Percentiles rank a stretch among this genome's conserved stretches.
Evolutionary conservation across 768 basidiomycete genomes (phyloP).

Genomic region (Kwoniella dendrophila): DNA sequence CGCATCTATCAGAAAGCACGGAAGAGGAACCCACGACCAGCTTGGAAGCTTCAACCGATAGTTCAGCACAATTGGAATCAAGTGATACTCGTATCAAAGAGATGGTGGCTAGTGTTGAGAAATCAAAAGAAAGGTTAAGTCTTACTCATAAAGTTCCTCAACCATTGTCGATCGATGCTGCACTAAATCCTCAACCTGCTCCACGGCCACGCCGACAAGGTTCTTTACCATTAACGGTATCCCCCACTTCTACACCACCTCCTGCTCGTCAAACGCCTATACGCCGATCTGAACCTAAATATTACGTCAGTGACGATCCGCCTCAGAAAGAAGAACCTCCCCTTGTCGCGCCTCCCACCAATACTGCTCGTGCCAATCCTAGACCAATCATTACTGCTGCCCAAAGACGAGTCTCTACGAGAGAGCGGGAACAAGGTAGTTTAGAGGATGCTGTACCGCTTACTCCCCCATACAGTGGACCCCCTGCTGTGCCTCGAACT

Average conservation of each 20-base stretch:
- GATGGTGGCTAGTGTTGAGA: slow-evolving; percentile 27
- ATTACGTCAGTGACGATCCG: slow-evolving; percentile 39
- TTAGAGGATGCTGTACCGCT: slow-evolving; percentile 38
- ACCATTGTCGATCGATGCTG: slow-evolving; percentile 30
- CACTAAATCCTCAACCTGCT: slow-evolving; percentile 44
- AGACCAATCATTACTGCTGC: slow-evolving; percentile 28
- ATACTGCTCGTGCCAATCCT: slow-evolving; percentile 30
- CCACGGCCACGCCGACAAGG: slow-evolving; percentile 15
- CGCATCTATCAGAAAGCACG: slow-evolving; percentile 58
- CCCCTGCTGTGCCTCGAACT: slow-evolving; percentile 9
- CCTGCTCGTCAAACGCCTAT: slow-evolving; percentile 13
- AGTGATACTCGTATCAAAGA: slow-evolving; percentile 20
- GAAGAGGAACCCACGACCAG: slow-evolving; percentile 59
- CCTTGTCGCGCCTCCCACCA: neutral
- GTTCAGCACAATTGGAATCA: slow-evolving; percentile 20
- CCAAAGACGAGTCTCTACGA: slow-evolving; percentile 32
- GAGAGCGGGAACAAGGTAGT: slow-evolving; percentile 19
- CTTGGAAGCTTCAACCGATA: slow-evolving; percentile 43
- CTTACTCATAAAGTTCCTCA: slow-evolving; percentile 30
- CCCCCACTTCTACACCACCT: neutral
- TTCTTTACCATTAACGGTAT: neutral
- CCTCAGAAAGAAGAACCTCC: slow-evolving; percentile 19
- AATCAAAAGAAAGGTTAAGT: slow-evolving; percentile 17
- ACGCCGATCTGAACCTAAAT: slow-evolving; percentile 42
- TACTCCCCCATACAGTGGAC: slow-evolving; percentile 41